A percentile compares a stretch with the other conserved stretches of the same genome.
phyloP scores from a whole-genome alignment of 148 eudicot genomes.

The Chenopodium quinoa region DNA sequence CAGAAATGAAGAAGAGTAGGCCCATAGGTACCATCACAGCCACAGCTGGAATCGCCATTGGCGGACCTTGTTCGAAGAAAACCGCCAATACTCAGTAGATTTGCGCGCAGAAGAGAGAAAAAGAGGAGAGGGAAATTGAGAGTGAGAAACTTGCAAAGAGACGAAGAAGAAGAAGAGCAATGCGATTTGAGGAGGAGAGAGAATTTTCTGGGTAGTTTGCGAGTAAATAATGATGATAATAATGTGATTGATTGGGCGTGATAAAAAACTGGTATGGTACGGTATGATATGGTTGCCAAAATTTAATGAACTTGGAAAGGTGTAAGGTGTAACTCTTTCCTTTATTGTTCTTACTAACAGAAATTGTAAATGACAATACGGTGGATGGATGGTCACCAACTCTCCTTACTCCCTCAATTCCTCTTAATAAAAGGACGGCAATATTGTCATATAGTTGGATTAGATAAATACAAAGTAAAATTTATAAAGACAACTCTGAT shows the following conservation, averaged over 20 bases:
- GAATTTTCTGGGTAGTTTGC: too few species aligned
- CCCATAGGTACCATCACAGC: constrained; percentile 71
- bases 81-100: not conserved
- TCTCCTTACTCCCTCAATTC: not conserved
- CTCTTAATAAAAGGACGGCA: too few species aligned
- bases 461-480: too few species aligned
- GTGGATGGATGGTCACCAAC: constrained; percentile 7
- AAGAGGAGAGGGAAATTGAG: not conserved
- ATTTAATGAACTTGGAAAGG: too few species aligned
- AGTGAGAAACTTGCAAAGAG: not conserved
- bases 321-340: not conserved
- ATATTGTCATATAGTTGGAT: too few species aligned
- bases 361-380: not conserved
- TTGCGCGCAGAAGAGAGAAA: not conserved
- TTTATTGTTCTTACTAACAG: not conserved
- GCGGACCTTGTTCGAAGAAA: not conserved
- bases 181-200: too few species aligned
- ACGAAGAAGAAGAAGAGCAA: not conserved
- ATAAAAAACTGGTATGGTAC: too few species aligned
- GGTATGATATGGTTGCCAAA: too few species aligned
- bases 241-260: too few species aligned
- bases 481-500: too few species aligned
- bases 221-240: too few species aligned
- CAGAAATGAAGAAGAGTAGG: constrained; percentile 73
- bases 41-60: constrained; percentile 77